Base-by-base conservation (phyloP, 352 stramenopile genomes). In the Globisporangium paddicum region DNA sequence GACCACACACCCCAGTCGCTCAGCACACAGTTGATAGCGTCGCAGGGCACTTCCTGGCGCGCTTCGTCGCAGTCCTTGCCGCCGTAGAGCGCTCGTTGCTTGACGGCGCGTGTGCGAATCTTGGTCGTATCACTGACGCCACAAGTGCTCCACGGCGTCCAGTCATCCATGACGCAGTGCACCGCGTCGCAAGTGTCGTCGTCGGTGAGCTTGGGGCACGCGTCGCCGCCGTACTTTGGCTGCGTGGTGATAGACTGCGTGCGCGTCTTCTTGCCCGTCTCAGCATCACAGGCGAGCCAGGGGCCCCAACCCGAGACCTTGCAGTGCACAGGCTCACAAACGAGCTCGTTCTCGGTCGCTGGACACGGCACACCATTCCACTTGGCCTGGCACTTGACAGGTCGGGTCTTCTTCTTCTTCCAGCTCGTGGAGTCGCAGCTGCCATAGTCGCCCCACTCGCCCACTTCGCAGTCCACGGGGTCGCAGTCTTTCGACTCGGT, bases 251-350 rank as follows among this genome's bases (percentile, higher is more conserved):
- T 58, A 0, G 56, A 67, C 0, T 66, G 66, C 8, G 66, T 62
- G 18, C 46, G 75, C 0, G 65, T 78, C 64, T 86, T 86, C 53
- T 66, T 77, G 21, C 77, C 63, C 0, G 57, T 66, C 5, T 28
- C 35, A 14, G 44, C 44, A 28, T 86, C 55, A 51, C 76, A 86
- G 7, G 5, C 48, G 1, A 68, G 59, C 74, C 74, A 83, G 1
- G 32, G 0, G 11, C 64, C 56, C 64, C 64, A 86, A 0, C 45
- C 40, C 55, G 60, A 77, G 44, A 86, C 35, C 2, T 69, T 63
- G 47, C 81, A 90, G 53, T 87, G 55, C 18, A 86, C 48, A 0
- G 77, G 72, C 1, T 78, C 67, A 41, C 81, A 90, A 2, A 77
- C 23, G 13, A 86, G 34, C 5, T 82, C 71, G 26, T 89, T 85